Conservation (phyloP, 2,329 filamentous ascomycete species). For the Aspergillus neoniger region DNA sequence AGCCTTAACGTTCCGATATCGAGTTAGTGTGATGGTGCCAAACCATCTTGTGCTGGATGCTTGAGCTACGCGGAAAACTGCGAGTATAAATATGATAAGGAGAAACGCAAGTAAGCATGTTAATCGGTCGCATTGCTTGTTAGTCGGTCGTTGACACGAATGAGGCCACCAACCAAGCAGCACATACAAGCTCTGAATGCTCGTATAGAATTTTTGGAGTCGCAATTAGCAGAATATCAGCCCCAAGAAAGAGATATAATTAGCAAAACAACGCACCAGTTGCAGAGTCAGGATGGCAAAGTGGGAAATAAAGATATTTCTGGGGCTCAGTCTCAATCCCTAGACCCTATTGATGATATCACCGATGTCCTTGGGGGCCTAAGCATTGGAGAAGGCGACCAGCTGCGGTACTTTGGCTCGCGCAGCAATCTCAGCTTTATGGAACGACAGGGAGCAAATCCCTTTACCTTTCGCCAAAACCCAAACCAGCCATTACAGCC, state of each 20-base stretch:
- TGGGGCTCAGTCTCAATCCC: not conserved
- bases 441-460: too few relatives aligned
- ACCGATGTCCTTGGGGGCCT: not conserved
- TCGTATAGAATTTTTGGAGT: not conserved
- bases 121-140: not conserved
- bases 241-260: not conserved
- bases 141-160: not conserved
- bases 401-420: too few relatives aligned
- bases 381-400: too few relatives aligned
- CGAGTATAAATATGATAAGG: not conserved
- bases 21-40: not conserved
- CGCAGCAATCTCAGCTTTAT: too few relatives aligned
- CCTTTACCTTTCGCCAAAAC: too few relatives aligned
- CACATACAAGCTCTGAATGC: not conserved
- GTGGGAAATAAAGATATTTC: not conserved
- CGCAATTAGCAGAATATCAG: not conserved
- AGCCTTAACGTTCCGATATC: not conserved
- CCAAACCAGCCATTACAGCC: too few relatives aligned
- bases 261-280: not conserved
- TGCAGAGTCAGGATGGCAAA: not conserved
- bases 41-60: not conserved
- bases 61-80: not conserved
- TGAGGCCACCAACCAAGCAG: not conserved
- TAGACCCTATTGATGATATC: not conserved
- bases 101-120: not conserved